A percentile compares a stretch with the other conserved stretches of the same genome.
phyloP scores from a whole-genome alignment of 495 filamentous ascomycete species.

The Oleoguttula mirabilis region DNA sequence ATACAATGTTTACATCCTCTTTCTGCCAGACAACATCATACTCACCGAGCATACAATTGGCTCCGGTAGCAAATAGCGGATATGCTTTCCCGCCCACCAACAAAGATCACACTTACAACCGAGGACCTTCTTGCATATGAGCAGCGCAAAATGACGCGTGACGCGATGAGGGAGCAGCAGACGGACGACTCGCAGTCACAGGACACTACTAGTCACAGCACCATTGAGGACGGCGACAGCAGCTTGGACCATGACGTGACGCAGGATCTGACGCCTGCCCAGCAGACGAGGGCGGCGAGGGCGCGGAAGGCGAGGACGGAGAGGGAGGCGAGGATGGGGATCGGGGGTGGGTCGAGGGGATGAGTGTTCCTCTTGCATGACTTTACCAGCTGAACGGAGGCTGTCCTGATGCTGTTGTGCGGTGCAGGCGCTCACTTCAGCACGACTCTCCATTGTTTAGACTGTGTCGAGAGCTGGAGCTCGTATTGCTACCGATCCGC shows the following conservation, averaged over 20 bases:
- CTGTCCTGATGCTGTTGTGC: neutral
- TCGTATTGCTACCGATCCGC: too few species aligned
- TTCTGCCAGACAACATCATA: too few species aligned
- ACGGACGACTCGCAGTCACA: slow-evolving; percentile 10
- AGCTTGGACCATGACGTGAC: neutral
- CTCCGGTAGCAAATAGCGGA: too few species aligned
- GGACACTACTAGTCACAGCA: slow-evolving; percentile 10
- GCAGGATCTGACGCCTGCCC: slow-evolving; percentile 9
- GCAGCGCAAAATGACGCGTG: slow-evolving; percentile 13
- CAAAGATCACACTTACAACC: slow-evolving; percentile 18
- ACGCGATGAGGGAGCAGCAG: slow-evolving; percentile 6
- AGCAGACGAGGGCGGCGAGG: slow-evolving; percentile 14
- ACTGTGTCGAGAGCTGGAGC: neutral
- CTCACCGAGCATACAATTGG: too few species aligned
- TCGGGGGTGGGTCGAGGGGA: slow-evolving; percentile 6
- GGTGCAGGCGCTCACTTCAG: too few species aligned
- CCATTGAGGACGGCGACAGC: slow-evolving; percentile 6
- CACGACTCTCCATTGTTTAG: neutral
- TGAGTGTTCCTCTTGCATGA: slow-evolving; percentile 2
- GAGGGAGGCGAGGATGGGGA: slow-evolving; percentile 14
- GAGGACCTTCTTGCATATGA: slow-evolving; percentile 22
- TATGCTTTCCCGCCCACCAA: slow-evolving; percentile 23
- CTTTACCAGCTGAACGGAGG: neutral
- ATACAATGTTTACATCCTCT: too few species aligned
- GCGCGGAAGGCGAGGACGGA: slow-evolving; percentile 9